Base-by-base conservation (phyloP, 805 yeast genomes). In the Ogataea methanolica region DNA sequence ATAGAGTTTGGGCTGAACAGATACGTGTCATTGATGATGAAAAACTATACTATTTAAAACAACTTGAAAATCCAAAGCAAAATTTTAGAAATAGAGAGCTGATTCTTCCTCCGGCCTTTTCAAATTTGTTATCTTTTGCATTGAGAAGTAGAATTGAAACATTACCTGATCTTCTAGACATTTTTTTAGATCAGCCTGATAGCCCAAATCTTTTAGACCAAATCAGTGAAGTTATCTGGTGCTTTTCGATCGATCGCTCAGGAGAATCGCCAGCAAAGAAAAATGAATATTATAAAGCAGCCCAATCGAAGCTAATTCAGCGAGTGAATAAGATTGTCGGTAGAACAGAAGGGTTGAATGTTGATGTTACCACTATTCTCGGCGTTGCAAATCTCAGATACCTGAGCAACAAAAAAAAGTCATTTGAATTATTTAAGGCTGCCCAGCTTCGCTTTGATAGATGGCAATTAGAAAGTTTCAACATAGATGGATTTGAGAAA, bases 401-500 rank as follows among this genome's bases (percentile, higher is more conserved):
- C 42, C 57, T 52, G 42, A 51, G 39, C 21, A 51, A 58, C 46
- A 57, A 51, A 6, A 44, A 49, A 8, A 63, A 63, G 42, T 50
- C 66, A 2, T 54, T 49, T 37, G 50, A 46, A 16, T 44, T 61
- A 38, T 60, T 57, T 37, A 56, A 60, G 43, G 55, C 58, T 21
- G 68, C 68, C 3, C 61, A 63, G 42, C 54, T 49, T 23, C 56
- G 59, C 42, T 65, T 65, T 44, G 65, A 65, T 43, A 57, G 54
- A 41, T 65, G 69, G 69, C 61, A 62, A 45, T 45, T 65, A 9
- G 60, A 62, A 36, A 57, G 59, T 29, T 64, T 65, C 42, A 60
- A 65, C 43, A 58, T 65, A n/a, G 63, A 58, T 19, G 63, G 63
- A 4, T 65, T 65, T 45, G 62, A 61, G 21, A 44, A 55, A n/a